Percentiles rank a stretch among this genome's conserved stretches.
Conservation (phyloP, 1,284 basidiomycete species). For the Entoloma clypeatum region DNA sequence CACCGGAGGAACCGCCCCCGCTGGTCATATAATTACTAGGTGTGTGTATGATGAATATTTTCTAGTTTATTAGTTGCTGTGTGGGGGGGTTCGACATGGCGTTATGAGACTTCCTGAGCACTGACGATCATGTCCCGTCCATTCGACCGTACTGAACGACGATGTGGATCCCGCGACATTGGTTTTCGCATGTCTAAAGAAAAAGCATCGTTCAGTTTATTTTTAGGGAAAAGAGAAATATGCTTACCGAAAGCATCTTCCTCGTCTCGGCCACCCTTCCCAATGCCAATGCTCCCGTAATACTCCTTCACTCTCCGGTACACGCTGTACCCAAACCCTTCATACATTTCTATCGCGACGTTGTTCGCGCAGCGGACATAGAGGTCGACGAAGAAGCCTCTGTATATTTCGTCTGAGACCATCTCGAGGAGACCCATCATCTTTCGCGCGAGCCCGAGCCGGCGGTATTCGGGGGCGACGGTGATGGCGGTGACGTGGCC, state of each 20-base stretch:
- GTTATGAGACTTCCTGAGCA: conserved; percentile 62
- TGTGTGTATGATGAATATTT: conserved; percentile 5
- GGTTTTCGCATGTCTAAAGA: conserved; percentile 84
- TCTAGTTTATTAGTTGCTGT: not conserved
- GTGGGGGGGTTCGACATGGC: not conserved
- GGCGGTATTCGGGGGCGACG: conserved; percentile 88
- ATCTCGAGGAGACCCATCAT: conserved; percentile 82
- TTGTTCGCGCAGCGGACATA: conserved; percentile 83
- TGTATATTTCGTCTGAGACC: conserved; percentile 73
- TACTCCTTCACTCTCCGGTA: conserved; percentile 84
- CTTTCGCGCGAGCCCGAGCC: conserved; percentile 75
- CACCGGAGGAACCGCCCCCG: conserved; percentile 61
- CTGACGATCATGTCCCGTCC: conserved; percentile 73
- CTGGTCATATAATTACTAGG: conserved; percentile 39
- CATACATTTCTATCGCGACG: conserved; percentile 82
- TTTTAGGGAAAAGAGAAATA: not conserved
- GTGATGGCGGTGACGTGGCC: conserved; percentile 91
- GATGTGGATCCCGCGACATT: conserved; percentile 58
- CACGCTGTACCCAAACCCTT: conserved; percentile 82
- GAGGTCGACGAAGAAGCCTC: conserved; percentile 85
- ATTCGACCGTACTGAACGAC: conserved; percentile 65
- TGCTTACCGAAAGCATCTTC: conserved; percentile 86
- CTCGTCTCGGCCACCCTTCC: conserved; percentile 70
- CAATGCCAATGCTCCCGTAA: conserved; percentile 71
- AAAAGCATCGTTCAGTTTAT: conserved; percentile 6